These are phyloP conservation scores for Allomyces macrogynus DNA, from an alignment of 192 early-diverging fungal genomes.

Conservation along the genomic window DNA sequence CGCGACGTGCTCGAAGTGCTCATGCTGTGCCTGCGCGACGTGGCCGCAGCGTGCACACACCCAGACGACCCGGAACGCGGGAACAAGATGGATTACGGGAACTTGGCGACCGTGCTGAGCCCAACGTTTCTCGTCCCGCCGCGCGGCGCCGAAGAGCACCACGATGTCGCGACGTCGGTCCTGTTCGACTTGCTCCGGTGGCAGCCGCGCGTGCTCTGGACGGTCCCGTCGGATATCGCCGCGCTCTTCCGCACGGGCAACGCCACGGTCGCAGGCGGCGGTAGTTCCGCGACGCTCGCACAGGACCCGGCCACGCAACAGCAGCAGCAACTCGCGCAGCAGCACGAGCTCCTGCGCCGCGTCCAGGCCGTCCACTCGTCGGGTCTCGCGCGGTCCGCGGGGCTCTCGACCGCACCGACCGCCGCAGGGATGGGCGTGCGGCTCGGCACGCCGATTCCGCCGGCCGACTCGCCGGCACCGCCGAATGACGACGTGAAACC, in stretches of 20 bases:
- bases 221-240: conserved; percentile 22
- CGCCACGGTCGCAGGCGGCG: too few relatives aligned
- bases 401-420: too few relatives aligned
- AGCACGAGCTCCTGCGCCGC: too few relatives aligned
- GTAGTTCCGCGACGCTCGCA: too few relatives aligned
- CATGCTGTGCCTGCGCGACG: conserved; percentile 64
- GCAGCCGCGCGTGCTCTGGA: conserved; percentile 36
- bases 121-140: conserved; percentile 80
- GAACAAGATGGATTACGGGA: conserved; percentile 82
- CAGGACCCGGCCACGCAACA: too few relatives aligned
- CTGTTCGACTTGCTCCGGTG: conserved; percentile 45
- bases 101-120: conserved; percentile 81
- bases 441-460: too few relatives aligned
- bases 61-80: conserved; percentile 26
- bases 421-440: too few relatives aligned
- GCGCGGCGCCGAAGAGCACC: conserved; percentile 63
- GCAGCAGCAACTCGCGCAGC: too few relatives aligned
- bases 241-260: neutral
- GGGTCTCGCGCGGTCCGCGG: too few relatives aligned
- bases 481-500: too few relatives aligned
- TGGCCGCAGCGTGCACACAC: conserved; percentile 53
- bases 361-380: too few relatives aligned
- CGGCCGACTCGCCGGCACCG: too few relatives aligned
- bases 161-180: conserved; percentile 42
- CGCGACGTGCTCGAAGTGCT: conserved; percentile 85